Evolutionary conservation across 805 yeast species (phyloP).

Genomic region (Huiozyma naganishii): DNA sequence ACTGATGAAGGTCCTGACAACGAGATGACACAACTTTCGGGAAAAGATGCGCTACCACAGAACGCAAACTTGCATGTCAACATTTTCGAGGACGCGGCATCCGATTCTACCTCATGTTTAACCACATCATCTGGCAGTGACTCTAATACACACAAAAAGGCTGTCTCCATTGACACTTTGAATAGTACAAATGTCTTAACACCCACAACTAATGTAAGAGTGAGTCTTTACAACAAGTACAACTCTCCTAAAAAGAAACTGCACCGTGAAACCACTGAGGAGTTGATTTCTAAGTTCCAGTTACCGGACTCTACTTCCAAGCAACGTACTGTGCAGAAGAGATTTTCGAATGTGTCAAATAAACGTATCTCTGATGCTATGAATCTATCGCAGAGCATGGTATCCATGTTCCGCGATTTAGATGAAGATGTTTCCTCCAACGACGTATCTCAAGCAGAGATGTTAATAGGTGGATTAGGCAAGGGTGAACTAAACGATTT

Average conservation of each 20-base stretch:
- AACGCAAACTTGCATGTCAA: conserved; percentile 5
- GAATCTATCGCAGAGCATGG: conserved; percentile 14
- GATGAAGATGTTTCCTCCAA: conserved; percentile 14
- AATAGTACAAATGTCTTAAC: conserved; percentile 21
- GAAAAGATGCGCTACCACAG: not conserved
- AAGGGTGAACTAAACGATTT: not conserved
- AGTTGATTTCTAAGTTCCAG: conserved; percentile 24
- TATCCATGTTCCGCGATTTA: conserved; percentile 25
- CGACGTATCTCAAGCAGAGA: conserved; percentile 1
- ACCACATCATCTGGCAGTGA: conserved; percentile 14
- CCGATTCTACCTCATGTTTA: conserved; percentile 14
- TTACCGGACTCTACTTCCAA: conserved; percentile 14
- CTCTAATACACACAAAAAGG: conserved; percentile 22
- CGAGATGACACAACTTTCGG: not conserved
- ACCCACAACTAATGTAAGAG: conserved; percentile 25
- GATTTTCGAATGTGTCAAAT: conserved; percentile 10
- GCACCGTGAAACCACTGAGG: conserved; percentile 27
- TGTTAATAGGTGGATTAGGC: not conserved
- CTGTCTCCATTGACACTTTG: conserved; percentile 25
- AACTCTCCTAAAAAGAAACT: conserved; percentile 8
- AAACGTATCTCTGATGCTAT: conserved; percentile 6
- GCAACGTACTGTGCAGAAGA: conserved; percentile 13
- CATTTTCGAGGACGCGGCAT: conserved; percentile 25
- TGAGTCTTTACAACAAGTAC: conserved; percentile 20
- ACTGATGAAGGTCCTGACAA: not conserved